phyloP scores from a whole-genome alignment of 495 filamentous ascomycete species.

The Penicillium steckii region DNA sequence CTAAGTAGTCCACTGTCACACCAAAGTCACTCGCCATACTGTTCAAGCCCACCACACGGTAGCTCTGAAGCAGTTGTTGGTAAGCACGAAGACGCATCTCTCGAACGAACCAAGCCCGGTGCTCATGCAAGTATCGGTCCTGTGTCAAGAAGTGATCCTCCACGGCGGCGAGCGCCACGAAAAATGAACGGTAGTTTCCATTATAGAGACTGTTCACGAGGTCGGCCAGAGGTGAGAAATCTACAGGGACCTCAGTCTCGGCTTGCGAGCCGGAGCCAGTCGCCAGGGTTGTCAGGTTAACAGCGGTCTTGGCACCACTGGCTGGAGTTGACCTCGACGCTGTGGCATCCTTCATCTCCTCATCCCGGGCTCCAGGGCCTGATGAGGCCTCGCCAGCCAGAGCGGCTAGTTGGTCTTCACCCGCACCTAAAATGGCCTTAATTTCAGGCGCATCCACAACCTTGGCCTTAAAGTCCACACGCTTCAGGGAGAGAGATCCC shows the following conservation, averaged over 20 bases:
- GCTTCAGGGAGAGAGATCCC: conserved; percentile 89
- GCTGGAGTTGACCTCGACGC: conserved; percentile 52
- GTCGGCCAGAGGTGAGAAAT: conserved; percentile 78
- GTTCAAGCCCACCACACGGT: conserved; percentile 89
- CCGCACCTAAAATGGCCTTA: conserved; percentile 88
- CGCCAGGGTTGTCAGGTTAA: conserved; percentile 83
- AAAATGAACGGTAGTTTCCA: conserved; percentile 91
- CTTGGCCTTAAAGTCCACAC: conserved; percentile 97
- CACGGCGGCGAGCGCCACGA: conserved; percentile 82
- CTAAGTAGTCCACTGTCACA: conserved; percentile 91
- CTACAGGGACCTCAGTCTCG: conserved; percentile 70
- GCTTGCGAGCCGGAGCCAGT: conserved; percentile 65
- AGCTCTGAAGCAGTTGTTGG: conserved; percentile 95
- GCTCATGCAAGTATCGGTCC: conserved; percentile 91
- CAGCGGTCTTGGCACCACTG: conserved; percentile 55
- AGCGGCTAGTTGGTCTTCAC: conserved; percentile 80
- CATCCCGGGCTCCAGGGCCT: conserved; percentile 74
- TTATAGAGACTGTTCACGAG: conserved; percentile 89
- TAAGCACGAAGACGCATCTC: conserved; percentile 97
- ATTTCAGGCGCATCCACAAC: conserved; percentile 98
- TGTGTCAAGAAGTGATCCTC: conserved; percentile 92
- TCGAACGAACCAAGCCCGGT: conserved; percentile 91
- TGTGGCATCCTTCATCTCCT: conserved; percentile 70
- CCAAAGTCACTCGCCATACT: conserved; percentile 98
- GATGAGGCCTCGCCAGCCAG: conserved; percentile 71